Conservation (phyloP, 2,329 filamentous ascomycete species). For the Ambrosiella beaveri region DNA sequence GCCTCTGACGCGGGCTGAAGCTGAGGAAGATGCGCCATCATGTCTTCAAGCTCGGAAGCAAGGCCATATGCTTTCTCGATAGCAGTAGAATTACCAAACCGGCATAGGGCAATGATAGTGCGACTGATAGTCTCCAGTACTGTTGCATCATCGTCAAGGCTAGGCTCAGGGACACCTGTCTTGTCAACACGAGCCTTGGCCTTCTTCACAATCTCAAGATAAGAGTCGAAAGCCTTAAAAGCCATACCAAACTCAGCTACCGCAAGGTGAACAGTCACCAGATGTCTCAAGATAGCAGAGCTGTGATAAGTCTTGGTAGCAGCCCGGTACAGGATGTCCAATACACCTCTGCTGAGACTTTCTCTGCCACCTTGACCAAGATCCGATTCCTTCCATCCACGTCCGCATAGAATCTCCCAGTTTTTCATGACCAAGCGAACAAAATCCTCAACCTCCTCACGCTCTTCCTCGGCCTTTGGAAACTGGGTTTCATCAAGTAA, state of each 20-base stretch:
- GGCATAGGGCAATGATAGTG: conserved; percentile 64
- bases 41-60: conserved; percentile 53
- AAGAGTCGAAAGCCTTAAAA: conserved; percentile 80
- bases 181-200: conserved; percentile 74
- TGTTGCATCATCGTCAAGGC: conserved; percentile 61
- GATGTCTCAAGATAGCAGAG: conserved; percentile 64
- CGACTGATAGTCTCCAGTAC: conserved; percentile 65
- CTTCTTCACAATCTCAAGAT: conserved; percentile 71
- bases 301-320: conserved; percentile 93
- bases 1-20: conserved; percentile 13
- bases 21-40: conserved; percentile 45
- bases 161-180: conserved; percentile 49
- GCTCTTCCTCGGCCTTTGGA: conserved; percentile 64
- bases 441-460: conserved; percentile 67
- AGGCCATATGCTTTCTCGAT: conserved; percentile 65
- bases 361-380: conserved; percentile 67
- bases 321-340: conserved; percentile 79
- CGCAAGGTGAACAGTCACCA: conserved; percentile 76
- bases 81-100: conserved; percentile 57
- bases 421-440: conserved; percentile 65
- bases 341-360: conserved; percentile 53
- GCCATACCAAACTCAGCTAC: conserved; percentile 85
- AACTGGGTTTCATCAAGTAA: conserved; percentile 67
- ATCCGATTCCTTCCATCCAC: conserved; percentile 63
- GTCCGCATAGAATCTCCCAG: conserved; percentile 67